These are phyloP conservation scores for Neodidymelliopsis sp. DNA, from an alignment of 2,329 filamentous ascomycete species.

Conservation along the genomic window DNA sequence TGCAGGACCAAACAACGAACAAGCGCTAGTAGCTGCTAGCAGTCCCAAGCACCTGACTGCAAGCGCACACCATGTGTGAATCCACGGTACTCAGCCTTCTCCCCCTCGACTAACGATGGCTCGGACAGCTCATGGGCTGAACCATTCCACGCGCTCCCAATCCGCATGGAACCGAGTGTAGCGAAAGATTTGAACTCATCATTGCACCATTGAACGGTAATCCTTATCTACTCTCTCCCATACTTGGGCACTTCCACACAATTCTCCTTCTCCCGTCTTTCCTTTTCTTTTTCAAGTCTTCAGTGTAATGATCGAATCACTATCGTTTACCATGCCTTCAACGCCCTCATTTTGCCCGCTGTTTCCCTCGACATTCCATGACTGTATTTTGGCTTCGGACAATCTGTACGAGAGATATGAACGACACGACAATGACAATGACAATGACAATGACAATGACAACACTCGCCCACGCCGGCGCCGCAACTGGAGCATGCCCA, in stretches of 20 bases:
- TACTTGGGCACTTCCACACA: too few species aligned
- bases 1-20: conserved; percentile 1
- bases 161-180: conserved; percentile 2
- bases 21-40: neutral
- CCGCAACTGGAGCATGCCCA: neutral
- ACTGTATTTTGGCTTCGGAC: neutral
- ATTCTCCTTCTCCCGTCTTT: neutral
- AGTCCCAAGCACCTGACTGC: neutral
- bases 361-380: neutral
- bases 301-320: conserved; percentile 1
- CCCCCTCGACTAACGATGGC: neutral
- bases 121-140: conserved; percentile 3
- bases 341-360: conserved; percentile 9
- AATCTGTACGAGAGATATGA: neutral
- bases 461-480: neutral
- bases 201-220: neutral
- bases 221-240: neutral
- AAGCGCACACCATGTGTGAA: neutral
- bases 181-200: neutral
- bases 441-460: too few species aligned
- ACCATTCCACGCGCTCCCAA: conserved; percentile 1
- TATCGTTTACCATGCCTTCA: conserved; percentile 5
- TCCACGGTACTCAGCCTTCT: neutral
- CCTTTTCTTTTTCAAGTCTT: neutral
- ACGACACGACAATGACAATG: neutral